Base-by-base conservation (phyloP, 2,329 filamentous ascomycete genomes). In the Paraconiothyrium sp. region DNA sequence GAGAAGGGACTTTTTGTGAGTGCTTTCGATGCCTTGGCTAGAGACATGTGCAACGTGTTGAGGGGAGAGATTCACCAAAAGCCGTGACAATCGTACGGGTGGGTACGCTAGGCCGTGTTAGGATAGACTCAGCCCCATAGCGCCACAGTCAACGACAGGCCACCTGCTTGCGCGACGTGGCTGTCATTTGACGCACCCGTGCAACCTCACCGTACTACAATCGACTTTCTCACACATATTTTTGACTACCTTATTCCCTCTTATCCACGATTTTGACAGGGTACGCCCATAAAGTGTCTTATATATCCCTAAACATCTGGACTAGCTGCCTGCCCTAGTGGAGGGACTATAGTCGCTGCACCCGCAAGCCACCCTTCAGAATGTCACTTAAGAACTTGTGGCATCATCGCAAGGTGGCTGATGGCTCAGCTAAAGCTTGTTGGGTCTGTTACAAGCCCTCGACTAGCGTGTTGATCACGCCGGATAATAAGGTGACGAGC, bases 361-460 rank as follows among this genome's bases (percentile, higher is more conserved):
- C n/a, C 13, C 10, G 16, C 39, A 55, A 34, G 14, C 16, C 34
- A 49, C 20, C 27, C n/a, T 39, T 39, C 32, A 54, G 24, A 5
- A 76, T 74, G 72, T 63, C 68, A 34, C 76, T 94, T 61, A 87
- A 87, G 46, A 98, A 98, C 74, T 79, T 91, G 34, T 98, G 94
- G 81, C 89, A 92, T 66, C 91, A 94, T 67, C 91, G 94, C 54
- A 92, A 89, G 69, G 94, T 98, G 39, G 93, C 93, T 13, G 93
- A 97, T 34, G 86, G 88, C n/a, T 86, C 90, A 1, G 86, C 92
- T 13, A 97, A 92, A 79, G 85, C 92, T 54, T 99, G 95, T 80
- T 91, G 93, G 79, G 88, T 98, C 65, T 98, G 95, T 84, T 96
- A 90, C 83, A 97, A 95, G 80, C 91, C 92, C 9, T 93, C 90